Base-by-base conservation (phyloP, 345 rosid genomes). In the Linum usitatissimum region DNA sequence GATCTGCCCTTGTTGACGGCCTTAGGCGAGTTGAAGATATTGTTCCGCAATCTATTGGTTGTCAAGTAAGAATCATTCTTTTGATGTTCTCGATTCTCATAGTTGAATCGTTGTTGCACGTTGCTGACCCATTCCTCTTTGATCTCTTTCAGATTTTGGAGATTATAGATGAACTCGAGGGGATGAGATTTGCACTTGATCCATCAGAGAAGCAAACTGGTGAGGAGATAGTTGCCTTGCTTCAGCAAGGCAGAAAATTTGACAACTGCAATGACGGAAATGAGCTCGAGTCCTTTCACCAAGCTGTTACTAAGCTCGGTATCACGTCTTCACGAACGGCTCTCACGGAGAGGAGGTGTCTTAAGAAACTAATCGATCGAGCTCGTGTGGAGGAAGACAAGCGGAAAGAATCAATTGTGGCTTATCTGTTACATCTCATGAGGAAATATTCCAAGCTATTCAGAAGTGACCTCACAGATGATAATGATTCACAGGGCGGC, bases 1-100 rank as follows among this genome's bases (percentile, higher is more conserved):
- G 82, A 61, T 57, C 64, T 75, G 84, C 93, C 45, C 96, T 94
- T 64, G 73, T 78, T 34, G 82, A 86, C 63, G 78, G 99, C 79
- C 96, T 94, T 70, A 86, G 78, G 77, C 86, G 88, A 23, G 97
- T 94, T 0, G 96, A 94, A 75, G 95, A 90, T 76, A 90, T 94
- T 77, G 96, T 90, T 70, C 89, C 87, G 10, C 87, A 79, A 70
- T 85, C 96, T 12, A 81, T 88, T 76, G 95, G 96, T 6, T 78
- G 81, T 68, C 96, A 84, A 89, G 99, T 94, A 70, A 61, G 51
- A 45, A 45, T 45, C 10, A 10, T 45, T 15, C 51, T 15, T 45
- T 4, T 45, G 13, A 45, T 10, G 51, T 45, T 45, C 3, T 40
- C n/a, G 18, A 6, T 17, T 53, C 56, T 21, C 20, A 55, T 55